Percentiles rank a stretch among this genome's conserved stretches.
Evolutionary conservation across 108 stramenopile species (phyloP).

Genomic region (Stephanodiscus minutulus): DNA sequence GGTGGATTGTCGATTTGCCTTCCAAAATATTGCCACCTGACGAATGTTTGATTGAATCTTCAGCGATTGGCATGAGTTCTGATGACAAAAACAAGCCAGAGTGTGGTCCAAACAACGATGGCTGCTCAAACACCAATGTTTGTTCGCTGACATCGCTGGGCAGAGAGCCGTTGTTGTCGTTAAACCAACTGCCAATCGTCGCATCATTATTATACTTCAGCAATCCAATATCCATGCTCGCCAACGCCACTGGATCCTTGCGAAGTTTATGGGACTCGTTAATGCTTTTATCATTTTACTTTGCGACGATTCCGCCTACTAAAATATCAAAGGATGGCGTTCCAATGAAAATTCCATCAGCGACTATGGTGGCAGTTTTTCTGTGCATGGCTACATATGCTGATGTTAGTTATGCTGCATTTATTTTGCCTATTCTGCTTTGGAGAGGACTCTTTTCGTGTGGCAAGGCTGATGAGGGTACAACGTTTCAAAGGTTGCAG

Average conservation of each 20-base stretch:
- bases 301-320: slow-evolving; percentile 19
- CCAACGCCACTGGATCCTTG: slow-evolving; percentile 41
- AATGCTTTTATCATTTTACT: slow-evolving; percentile 44
- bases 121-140: not conserved
- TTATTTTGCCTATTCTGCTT: slow-evolving; percentile 51
- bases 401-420: slow-evolving; percentile 51
- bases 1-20: slow-evolving; percentile 47
- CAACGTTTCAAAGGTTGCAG: slow-evolving; percentile 3
- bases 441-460: slow-evolving; percentile 25
- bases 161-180: slow-evolving; percentile 26
- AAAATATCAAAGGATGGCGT: slow-evolving; percentile 12
- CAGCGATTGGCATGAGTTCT: not conserved
- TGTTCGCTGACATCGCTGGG: not conserved
- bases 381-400: slow-evolving; percentile 64
- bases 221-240: slow-evolving; percentile 62
- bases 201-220: slow-evolving; percentile 52
- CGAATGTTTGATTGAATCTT: not conserved
- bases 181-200: slow-evolving; percentile 50
- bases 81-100: slow-evolving; percentile 7
- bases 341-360: slow-evolving; percentile 20
- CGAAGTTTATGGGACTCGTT: slow-evolving; percentile 56
- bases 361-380: slow-evolving; percentile 36
- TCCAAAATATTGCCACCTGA: slow-evolving; percentile 10
- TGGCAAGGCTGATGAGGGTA: not conserved
- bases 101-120: not conserved